These are phyloP conservation scores for Orbilia javanica DNA, from an alignment of 2,329 filamentous ascomycete species.

Conservation along the genomic window DNA sequence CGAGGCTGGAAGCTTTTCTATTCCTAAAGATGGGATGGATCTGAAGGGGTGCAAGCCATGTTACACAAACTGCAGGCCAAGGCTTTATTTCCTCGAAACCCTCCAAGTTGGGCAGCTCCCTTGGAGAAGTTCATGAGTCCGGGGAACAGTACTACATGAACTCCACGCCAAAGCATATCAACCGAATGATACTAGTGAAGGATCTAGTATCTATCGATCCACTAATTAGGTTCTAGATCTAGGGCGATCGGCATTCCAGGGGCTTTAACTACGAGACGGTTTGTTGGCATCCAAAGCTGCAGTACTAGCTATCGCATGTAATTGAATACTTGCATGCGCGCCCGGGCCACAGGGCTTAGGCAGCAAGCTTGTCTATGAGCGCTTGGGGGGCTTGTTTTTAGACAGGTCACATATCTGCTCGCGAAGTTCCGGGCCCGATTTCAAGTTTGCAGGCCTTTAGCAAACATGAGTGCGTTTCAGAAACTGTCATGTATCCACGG, in stretches of 20 bases:
- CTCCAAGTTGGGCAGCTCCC: not conserved
- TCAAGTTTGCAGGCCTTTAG: too few relatives aligned
- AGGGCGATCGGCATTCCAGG: not conserved
- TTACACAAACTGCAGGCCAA: constrained; percentile 6
- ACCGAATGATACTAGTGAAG: not conserved
- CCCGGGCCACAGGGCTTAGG: not conserved
- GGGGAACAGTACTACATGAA: too few relatives aligned
- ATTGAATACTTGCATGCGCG: too few relatives aligned
- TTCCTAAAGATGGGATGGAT: not conserved
- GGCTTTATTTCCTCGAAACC: not conserved
- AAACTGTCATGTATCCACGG: too few relatives aligned
- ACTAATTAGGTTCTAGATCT: not conserved
- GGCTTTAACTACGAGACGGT: not conserved
- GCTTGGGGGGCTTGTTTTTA: too few relatives aligned
- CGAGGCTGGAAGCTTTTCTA: constrained; percentile 5
- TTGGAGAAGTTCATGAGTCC: not conserved
- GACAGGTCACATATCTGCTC: too few relatives aligned
- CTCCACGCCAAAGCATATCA: not conserved
- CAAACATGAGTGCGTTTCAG: too few relatives aligned
- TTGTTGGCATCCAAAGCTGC: not conserved
- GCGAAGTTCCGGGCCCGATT: too few relatives aligned
- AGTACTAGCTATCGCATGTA: not conserved
- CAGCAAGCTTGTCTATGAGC: not conserved
- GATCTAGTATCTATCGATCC: not conserved
- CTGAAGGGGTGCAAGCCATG: too few relatives aligned